Evolutionary conservation across 1,139 yeast genomes (phyloP), one percentile per base, ranked within the genome.

Genomic region (Debaryomyces subglobosus): DNA sequence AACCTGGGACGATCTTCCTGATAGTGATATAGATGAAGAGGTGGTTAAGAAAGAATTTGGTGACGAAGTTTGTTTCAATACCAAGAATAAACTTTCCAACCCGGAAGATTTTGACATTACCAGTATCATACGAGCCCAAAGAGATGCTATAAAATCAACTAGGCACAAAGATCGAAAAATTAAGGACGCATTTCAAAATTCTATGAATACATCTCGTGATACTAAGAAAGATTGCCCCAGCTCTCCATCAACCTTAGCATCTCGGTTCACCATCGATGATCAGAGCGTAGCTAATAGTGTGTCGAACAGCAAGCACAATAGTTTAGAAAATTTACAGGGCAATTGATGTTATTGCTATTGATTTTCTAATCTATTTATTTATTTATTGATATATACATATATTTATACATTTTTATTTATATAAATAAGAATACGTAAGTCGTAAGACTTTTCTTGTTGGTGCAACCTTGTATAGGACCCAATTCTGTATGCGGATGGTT

Each of bases 1-100:
- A 47, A 84, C 83, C 23, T 84, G 89, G 89, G 81, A 78, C 43
- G 86, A 81, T 51, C 61, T 79, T 30, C 74, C 75, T 23, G 74
- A 71, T 27, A 72, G 68, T 4, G 77, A 71, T 23, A 68, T 72
- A 12, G 77, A 74, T 45, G 71, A 68, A 24, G 68, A 65, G 33
- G 74, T 71, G 50, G 67, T 78, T 25, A 68, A 64, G 23, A 67
- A 64, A 51, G 82, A 77, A 52, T 67, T 75, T 20, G 64, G 69
- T 5, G 73, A 67, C 21, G 82, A 78, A 56, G 71, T 78, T 36
- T 55, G 65, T 21, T 77, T 75, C 58, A 76, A 78, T 58, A 64
- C 78, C 13, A 59, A 63, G 23, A 65, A 64, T 46, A 73, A 71
- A 45, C 53, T 72, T 21, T 55, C 57, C 5, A 68, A 72, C 42